These are phyloP conservation scores for Calocybe cyanea DNA, from an alignment of 768 basidiomycete species.

Conservation along the genomic window DNA sequence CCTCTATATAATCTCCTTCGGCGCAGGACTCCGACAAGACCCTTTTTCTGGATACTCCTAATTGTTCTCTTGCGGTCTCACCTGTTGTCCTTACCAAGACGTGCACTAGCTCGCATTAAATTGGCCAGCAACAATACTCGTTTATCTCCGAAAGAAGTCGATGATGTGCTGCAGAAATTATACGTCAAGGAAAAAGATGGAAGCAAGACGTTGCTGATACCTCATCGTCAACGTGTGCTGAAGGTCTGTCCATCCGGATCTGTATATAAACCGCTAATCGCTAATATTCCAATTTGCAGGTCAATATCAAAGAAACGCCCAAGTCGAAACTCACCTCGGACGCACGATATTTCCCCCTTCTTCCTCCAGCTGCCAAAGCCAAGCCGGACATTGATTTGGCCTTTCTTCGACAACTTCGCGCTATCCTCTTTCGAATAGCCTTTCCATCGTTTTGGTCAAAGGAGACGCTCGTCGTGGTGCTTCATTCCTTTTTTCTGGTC, in stretches of 20 bases:
- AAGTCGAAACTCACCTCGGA: conserved; percentile 47
- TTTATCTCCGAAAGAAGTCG: conserved; percentile 37
- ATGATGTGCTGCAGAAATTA: conserved; percentile 52
- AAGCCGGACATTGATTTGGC: conserved; percentile 68
- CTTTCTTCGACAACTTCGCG: conserved; percentile 69
- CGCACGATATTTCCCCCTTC: conserved; percentile 57
- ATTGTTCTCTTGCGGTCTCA: not conserved
- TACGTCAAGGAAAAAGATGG: conserved; percentile 60
- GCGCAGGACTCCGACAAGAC: conserved; percentile 20
- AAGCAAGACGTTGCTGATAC: conserved; percentile 61
- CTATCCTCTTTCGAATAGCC: conserved; percentile 68
- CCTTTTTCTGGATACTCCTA: conserved; percentile 42
- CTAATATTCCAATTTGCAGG: conserved; percentile 22
- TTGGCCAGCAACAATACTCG: conserved; percentile 22
- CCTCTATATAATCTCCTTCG: conserved; percentile 11
- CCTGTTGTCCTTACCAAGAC: conserved; percentile 26
- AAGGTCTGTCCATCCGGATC: conserved; percentile 39
- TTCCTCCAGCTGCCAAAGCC: conserved; percentile 33
- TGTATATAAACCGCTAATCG: not conserved
- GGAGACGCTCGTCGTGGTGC: conserved; percentile 67
- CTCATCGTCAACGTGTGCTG: conserved; percentile 57
- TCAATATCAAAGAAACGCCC: conserved; percentile 46
- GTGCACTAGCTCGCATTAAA: conserved; percentile 25
- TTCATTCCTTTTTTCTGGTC: conserved; percentile 85
- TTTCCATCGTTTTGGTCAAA: conserved; percentile 61